Percentiles rank a stretch among this genome's conserved stretches.
These are phyloP conservation scores for Quillaja saponaria DNA, from an alignment of 306 rosid species.

Conservation along the genomic window DNA sequence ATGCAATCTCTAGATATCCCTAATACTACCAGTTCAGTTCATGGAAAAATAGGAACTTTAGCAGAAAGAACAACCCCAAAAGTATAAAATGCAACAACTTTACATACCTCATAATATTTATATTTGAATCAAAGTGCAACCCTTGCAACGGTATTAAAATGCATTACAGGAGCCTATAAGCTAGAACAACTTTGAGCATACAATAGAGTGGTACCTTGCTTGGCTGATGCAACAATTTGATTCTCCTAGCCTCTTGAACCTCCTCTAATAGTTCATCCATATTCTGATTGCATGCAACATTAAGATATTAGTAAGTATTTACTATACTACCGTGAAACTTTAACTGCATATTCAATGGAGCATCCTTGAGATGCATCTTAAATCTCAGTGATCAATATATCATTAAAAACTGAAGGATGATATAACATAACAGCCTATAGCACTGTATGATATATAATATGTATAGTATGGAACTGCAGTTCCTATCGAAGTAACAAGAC, in stretches of 20 bases:
- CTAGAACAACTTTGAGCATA: constrained; percentile 16
- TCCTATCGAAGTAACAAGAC: not conserved
- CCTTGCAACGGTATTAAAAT: constrained; percentile 2
- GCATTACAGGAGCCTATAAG: not conserved
- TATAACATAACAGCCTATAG: constrained; percentile 22
- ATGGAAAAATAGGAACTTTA: constrained; percentile 13
- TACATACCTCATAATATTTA: too few species aligned
- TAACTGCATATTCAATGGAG: not conserved
- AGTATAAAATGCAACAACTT: too few species aligned
- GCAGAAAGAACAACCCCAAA: not conserved
- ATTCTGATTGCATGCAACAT: constrained; percentile 48
- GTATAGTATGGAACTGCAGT: constrained; percentile 13
- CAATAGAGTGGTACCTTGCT: constrained; percentile 60
- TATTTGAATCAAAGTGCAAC: too few species aligned
- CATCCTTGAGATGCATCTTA: constrained; percentile 1
- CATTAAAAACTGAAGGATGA: constrained; percentile 22
- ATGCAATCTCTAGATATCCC: too few species aligned
- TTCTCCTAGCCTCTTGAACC: constrained; percentile 96
- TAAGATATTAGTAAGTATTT: constrained; percentile 11
- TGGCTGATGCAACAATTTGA: constrained; percentile 84
- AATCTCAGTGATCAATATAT: constrained; percentile 21
- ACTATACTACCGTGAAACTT: constrained; percentile 20
- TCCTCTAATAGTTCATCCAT: constrained; percentile 81
- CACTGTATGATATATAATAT: not conserved
- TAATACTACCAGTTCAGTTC: not conserved